Conservation (phyloP, 176 grass and related monocot genomes). For the Oryza glaberrima region DNA sequence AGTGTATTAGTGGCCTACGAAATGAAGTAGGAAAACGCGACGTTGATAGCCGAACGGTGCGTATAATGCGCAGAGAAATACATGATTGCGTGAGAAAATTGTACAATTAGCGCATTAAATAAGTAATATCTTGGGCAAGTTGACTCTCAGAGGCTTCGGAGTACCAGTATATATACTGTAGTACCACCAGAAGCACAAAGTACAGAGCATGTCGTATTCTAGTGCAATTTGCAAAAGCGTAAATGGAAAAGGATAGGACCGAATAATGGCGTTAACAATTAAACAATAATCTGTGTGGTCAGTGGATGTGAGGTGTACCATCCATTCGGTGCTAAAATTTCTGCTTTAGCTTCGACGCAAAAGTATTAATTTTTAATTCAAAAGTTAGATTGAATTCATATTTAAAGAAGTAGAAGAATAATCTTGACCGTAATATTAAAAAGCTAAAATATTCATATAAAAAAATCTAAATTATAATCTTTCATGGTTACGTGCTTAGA, state of each 20-base stretch:
- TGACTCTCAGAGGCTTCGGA: constrained; percentile 7
- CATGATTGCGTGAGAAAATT: constrained; percentile 39
- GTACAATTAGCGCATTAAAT: constrained; percentile 1
- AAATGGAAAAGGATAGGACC: not conserved
- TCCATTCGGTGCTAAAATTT: not conserved
- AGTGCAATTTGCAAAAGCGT: constrained; percentile 34
- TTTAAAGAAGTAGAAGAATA: too few relatives aligned
- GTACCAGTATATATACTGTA: not conserved
- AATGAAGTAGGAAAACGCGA: constrained; percentile 14
- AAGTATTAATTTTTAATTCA: not conserved
- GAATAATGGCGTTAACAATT: constrained; percentile 23
- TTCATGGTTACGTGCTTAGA: too few relatives aligned
- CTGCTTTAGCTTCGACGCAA: constrained; percentile 1
- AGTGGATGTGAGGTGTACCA: constrained; percentile 30
- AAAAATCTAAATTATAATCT: too few relatives aligned
- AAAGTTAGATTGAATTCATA: not conserved
- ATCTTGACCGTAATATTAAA: too few relatives aligned
- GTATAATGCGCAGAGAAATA: constrained; percentile 18
- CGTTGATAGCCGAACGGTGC: constrained; percentile 42
- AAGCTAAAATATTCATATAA: too few relatives aligned
- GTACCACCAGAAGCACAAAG: constrained; percentile 16
- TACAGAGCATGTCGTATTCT: constrained; percentile 32
- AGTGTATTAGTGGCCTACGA: not conserved
- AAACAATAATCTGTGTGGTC: not conserved
- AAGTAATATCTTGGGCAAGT: not conserved